Base-by-base conservation (phyloP, 1,284 basidiomycete genomes). In the Tilletia setariae region DNA sequence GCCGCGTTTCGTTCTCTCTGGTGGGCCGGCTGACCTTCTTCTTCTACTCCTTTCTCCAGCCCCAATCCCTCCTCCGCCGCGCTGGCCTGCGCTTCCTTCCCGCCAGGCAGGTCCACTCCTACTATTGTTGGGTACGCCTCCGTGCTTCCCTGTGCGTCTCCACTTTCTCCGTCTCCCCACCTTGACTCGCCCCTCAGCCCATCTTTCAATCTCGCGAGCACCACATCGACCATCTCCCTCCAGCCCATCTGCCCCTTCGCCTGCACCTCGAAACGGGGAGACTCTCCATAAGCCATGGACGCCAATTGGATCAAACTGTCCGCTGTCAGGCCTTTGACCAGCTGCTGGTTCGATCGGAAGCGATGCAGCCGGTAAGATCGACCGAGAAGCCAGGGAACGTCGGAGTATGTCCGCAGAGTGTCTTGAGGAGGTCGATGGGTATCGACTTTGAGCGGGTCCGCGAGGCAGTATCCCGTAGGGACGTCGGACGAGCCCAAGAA, bases 101-200 rank as follows among this genome's bases (percentile, higher is more conserved):
- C 56, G 16, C 28, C 28, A 7, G 25, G 13, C 4, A 70, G 67
- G 47, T 75, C 70, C 19, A 64, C 42, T 15, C 74, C 74, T 1
- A 70, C 51, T 47, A 59, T 40, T 19, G 72, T 76, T 47, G 68
- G 68, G 19, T 21, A 76, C 2, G 70, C 69, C 67, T 74, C 72
- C 9, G 62, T 64, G 42, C 70, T 74, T 1, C 70, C 74, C 47
- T 73, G 70, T 19, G 42, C 63, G 67, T 76, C 74, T 2, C 74
- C 74, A 59, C 69, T 70, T 67, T 76, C 74, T 0, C 74, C 72
- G 49, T 76, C 74, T 1, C 74, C 74, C 74, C 74, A 76, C n/a
- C 74, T 25, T 53, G 66, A 23, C 44, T 74, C 71, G 3, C 66
- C 63, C 44, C 72, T 65, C 9, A 9, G n/a, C 25, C 65, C 47